Evolutionary conservation across 2,329 filamentous ascomycete species (phyloP), one percentile per base, ranked within the genome.

Genomic region (Trichophaea hybrida): DNA sequence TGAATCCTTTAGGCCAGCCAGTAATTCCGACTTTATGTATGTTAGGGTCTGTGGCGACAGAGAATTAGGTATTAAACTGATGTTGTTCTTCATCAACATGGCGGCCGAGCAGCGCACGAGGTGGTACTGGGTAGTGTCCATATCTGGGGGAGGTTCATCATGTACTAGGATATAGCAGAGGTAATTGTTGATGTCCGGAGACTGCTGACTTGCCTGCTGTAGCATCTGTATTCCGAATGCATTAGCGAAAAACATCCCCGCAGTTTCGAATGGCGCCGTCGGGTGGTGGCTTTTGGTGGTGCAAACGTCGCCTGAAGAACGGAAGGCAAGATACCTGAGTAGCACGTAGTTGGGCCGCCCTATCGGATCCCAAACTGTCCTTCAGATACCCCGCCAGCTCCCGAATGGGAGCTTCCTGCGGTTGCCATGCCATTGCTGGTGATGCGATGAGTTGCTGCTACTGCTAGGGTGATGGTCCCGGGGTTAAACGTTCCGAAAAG

Each of bases 101-200:
- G 87, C 90, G 32, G 91, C 90, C 8, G 91, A 86, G 62, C 87
- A 86, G 65, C 93, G 85, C 62, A 94, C 84, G 55, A 88, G 75
- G 71, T 85, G 80, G 75, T 88, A 84, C 70, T 86, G 77, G 65
- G 78, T 70, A 66, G 76, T 69, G 56, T 77, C 79, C 70, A 86
- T 75, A 64, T 77, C 82, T 59, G 76, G 73, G 58, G 74, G 72
- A 55, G 78, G 75, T 64, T 82, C 78, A 59, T 81, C 72, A 68
- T 80, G 88, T 61, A 86, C 88, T 73, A 94, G 88, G 64, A 98
- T 80, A 73, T 86, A 96, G 67, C 88, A 86, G 49, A 98, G 83
- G 73, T 98, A 98, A 75, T 97, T 97, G 76, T 94, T 91, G 76
- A 96, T 87, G 72, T 97, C 91, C 53, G 90, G 90, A 8, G 87